Percentiles rank a stretch among this genome's conserved stretches.
These are phyloP conservation scores for Paecilomyces sp. DNA, from an alignment of 2,329 filamentous ascomycete genomes.

Conservation along the genomic window DNA sequence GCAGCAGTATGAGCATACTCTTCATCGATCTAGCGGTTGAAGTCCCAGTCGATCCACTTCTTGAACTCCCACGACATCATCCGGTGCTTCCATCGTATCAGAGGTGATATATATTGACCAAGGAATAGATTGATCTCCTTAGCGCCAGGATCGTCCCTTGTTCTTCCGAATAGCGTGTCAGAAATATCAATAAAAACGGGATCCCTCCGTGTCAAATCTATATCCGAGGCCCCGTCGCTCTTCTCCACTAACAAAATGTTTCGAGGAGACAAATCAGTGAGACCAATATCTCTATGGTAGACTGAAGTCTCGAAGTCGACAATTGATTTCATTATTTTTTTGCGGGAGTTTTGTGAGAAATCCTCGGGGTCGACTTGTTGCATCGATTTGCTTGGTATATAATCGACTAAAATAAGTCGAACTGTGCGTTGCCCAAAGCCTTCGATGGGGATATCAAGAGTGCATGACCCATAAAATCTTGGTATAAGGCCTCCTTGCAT, in stretches of 20 bases:
- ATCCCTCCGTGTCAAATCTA: background rate
- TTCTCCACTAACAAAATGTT: conserved; percentile 11
- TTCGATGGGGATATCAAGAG: conserved; percentile 11
- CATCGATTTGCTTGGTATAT: conserved; percentile 13
- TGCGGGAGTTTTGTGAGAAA: conserved; percentile 7
- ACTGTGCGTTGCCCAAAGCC: conserved; percentile 5
- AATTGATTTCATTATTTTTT: conserved; percentile 14
- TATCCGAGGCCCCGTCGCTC: background rate
- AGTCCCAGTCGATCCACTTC: conserved; percentile 6
- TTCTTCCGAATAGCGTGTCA: conserved; percentile 9
- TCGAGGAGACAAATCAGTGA: conserved; percentile 9
- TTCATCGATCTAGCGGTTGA: conserved; percentile 5
- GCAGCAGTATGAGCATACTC: background rate
- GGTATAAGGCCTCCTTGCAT: conserved; percentile 14
- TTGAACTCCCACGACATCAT: conserved; percentile 10
- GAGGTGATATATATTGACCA: too few relatives aligned
- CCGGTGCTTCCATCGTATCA: conserved; percentile 1
- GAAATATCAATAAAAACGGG: conserved; percentile 13
- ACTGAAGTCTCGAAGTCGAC: conserved; percentile 13
- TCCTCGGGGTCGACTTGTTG: conserved; percentile 5
- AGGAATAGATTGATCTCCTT: too few relatives aligned
- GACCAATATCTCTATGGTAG: conserved; percentile 8
- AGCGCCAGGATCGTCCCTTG: conserved; percentile 4
- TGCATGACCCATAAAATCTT: conserved; percentile 16
- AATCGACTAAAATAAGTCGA: conserved; percentile 16